Percentiles rank a stretch among this genome's conserved stretches.
Evolutionary conservation across 208 protist genomes (phyloP).

Genomic region (Acanthamoeba sp.): DNA sequence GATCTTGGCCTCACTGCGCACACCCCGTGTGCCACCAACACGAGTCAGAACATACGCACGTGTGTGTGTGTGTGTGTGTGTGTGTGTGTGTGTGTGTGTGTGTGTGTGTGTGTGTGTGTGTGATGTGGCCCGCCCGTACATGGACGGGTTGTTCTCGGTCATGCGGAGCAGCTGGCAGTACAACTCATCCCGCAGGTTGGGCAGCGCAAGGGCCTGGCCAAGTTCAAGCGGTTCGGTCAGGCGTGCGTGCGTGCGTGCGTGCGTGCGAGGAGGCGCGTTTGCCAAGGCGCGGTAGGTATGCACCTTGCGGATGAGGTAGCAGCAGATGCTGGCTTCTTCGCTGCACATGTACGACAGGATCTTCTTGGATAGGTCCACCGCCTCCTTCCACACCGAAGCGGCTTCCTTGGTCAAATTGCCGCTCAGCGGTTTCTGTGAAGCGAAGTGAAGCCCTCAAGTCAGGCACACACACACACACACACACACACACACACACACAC

Average conservation of each 20-base stretch:
- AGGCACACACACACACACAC: no score
- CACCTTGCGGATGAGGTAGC: not conserved
- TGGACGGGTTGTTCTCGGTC: constrained; percentile 30
- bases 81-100: no score
- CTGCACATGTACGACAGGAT: not conserved
- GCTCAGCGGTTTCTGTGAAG: constrained; percentile 34
- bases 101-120: no score
- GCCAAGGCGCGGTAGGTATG: not conserved
- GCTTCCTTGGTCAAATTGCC: not conserved
- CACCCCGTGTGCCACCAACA: no score
- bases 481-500: no score
- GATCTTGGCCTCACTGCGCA: not conserved
- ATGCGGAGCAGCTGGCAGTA: constrained; percentile 66
- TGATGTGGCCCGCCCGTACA: not conserved
- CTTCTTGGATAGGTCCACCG: constrained; percentile 56
- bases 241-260: no score
- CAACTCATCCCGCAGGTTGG: constrained; percentile 22
- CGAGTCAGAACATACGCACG: no score
- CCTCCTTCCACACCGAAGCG: not conserved
- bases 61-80: no score
- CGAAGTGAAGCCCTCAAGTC: no score
- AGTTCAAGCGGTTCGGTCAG: no score
- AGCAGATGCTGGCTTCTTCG: not conserved
- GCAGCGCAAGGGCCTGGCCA: not conserved
- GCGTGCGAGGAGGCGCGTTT: no score